Conservation (phyloP, 805 yeast species). For the Starmerella kuoi region DNA sequence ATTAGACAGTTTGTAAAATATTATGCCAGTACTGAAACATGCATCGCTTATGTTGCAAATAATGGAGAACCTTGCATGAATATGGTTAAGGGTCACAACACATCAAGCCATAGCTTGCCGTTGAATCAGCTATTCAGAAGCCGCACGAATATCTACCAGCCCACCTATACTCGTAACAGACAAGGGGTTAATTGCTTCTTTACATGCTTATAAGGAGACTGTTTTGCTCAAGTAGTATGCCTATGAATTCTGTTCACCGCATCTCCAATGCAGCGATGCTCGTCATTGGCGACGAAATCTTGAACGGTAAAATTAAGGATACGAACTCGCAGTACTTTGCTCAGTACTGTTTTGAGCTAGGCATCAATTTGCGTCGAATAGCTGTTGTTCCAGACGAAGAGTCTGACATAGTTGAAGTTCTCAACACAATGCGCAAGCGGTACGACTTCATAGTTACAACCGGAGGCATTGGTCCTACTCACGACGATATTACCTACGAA, state of each 20-base stretch:
- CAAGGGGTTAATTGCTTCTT: no score
- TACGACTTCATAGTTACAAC: conserved; percentile 61
- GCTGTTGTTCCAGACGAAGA: conserved; percentile 69
- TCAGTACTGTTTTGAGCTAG: conserved; percentile 51
- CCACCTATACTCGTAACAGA: no score
- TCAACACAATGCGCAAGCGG: conserved; percentile 36
- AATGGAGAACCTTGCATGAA: no score
- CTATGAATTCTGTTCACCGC: background rate
- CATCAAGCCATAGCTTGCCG: no score
- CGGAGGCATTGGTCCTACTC: conserved; percentile 77
- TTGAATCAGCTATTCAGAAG: no score
- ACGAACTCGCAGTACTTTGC: conserved; percentile 67
- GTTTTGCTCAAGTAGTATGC: no score
- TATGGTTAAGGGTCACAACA: no score
- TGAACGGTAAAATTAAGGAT: conserved; percentile 74
- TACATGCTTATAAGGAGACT: no score
- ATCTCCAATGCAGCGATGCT: conserved; percentile 26
- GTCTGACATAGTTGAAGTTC: conserved; percentile 45
- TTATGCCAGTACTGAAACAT: no score
- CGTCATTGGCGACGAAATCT: conserved; percentile 77
- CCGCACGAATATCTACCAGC: no score
- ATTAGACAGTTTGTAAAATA: no score
- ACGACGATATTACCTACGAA: conserved; percentile 77
- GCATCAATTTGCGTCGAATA: conserved; percentile 54
- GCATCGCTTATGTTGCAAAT: no score